Evolutionary conservation across 352 stramenopile genomes (phyloP).

Genomic region (Phytopythium sindhum): DNA sequence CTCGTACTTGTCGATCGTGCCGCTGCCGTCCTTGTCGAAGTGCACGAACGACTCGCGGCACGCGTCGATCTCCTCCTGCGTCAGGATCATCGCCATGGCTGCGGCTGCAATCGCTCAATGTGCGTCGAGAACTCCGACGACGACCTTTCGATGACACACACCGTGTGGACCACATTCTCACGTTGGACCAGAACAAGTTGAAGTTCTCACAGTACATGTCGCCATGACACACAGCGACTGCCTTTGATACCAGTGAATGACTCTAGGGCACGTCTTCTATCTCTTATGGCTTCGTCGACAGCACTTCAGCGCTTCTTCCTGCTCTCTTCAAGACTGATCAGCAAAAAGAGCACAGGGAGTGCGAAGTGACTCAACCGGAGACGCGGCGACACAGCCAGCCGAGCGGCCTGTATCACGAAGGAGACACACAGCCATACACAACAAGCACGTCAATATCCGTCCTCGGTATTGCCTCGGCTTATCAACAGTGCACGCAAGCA

Average conservation of each 20-base stretch:
- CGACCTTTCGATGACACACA: background rate
- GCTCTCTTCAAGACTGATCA: background rate
- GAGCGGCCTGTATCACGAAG: slow-evolving; percentile 26
- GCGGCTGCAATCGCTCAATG: background rate
- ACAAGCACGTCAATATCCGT: background rate
- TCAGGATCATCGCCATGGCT: slow-evolving; percentile 80
- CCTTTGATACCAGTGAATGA: background rate
- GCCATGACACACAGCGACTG: background rate
- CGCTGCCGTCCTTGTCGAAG: slow-evolving; percentile 95
- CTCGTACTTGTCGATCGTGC: slow-evolving; percentile 95
- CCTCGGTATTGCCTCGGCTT: background rate
- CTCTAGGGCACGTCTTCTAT: background rate
- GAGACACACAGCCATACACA: slow-evolving; percentile 4
- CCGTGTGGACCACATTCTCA: background rate
- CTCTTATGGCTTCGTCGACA: too few species aligned
- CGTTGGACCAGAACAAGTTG: background rate
- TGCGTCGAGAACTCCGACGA: background rate
- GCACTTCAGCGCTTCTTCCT: background rate
- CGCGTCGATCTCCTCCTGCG: slow-evolving; percentile 95
- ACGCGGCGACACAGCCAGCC: slow-evolving; percentile 46
- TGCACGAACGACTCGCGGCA: slow-evolving; percentile 96
- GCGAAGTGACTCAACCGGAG: background rate
- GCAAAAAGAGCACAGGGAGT: too few species aligned
- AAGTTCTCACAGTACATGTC: background rate
- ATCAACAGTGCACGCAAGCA: slow-evolving; percentile 5